phyloP scores from a whole-genome alignment of 306 rosid genomes.

The Vigna unguiculata region DNA sequence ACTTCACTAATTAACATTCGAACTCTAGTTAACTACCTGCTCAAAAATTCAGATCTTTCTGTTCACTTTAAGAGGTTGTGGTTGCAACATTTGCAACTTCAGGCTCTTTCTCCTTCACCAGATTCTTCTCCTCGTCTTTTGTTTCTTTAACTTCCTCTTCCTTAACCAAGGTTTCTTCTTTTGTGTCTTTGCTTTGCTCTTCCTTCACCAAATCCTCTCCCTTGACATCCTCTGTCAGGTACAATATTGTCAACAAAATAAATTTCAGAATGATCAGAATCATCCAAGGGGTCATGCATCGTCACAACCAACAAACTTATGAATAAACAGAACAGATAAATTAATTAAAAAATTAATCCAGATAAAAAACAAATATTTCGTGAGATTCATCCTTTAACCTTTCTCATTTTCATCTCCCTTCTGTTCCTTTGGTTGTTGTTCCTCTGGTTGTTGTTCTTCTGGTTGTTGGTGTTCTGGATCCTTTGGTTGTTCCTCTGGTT shows the following conservation, averaged over 20 bases:
- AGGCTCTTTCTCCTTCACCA: conserved; percentile 30
- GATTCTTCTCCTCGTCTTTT: background rate
- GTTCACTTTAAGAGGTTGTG: conserved; percentile 39
- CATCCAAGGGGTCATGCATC: background rate
- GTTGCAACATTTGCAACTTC: conserved; percentile 40
- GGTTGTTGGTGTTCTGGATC: background rate
- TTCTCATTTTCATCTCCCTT: conserved; percentile 26
- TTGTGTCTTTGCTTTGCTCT: conserved; percentile 11
- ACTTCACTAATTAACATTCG: background rate
- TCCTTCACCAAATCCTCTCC: conserved; percentile 36
- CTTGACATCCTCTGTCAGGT: conserved; percentile 41
- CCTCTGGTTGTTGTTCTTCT: too few species aligned
- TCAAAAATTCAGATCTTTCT: conserved; percentile 35
- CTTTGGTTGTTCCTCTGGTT: background rate
- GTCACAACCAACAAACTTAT: too few species aligned
- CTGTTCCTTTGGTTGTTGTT: conserved; percentile 19
- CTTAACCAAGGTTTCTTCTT: background rate
- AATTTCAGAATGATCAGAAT: background rate
- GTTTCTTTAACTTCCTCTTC: conserved; percentile 31
- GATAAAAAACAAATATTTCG: too few species aligned
- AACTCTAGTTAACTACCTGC: conserved; percentile 24
- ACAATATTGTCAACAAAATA: background rate
- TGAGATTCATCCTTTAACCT: conserved; percentile 30
- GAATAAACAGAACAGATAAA: too few species aligned
- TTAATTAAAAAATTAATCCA: too few species aligned